phyloP scores from a whole-genome alignment of 768 basidiomycete genomes.

The Tylopilus intermedius region DNA sequence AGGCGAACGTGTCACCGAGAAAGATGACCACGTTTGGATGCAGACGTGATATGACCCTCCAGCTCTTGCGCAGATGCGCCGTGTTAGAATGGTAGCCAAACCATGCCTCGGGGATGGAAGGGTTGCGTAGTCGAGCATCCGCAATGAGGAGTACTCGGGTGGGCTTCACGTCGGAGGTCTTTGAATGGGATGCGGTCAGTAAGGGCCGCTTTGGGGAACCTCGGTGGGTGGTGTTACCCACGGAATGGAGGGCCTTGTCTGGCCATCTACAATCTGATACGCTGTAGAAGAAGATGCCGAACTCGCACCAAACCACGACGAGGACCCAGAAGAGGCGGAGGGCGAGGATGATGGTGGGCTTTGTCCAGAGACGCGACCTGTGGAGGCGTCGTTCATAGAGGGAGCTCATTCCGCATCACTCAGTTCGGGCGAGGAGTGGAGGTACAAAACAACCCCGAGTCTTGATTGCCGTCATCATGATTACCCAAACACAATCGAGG shows the following conservation, averaged over 20 bases:
- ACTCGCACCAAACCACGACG: constrained; percentile 61
- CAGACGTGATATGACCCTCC: constrained; percentile 56
- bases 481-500: background rate
- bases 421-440: background rate
- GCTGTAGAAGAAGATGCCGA: constrained; percentile 54
- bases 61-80: constrained; percentile 64
- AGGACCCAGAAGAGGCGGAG: constrained; percentile 51
- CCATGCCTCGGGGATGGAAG: constrained; percentile 38
- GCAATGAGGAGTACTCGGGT: constrained; percentile 64
- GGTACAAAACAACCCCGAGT: too few relatives aligned
- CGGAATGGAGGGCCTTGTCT: constrained; percentile 27
- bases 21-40: constrained; percentile 66
- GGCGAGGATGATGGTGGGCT: constrained; percentile 35
- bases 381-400: constrained; percentile 26
- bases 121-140: constrained; percentile 57
- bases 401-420: constrained; percentile 28
- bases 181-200: background rate
- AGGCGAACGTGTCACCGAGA: constrained; percentile 72
- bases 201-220: background rate
- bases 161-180: constrained; percentile 24
- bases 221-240: constrained; percentile 14
- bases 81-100: constrained; percentile 42
- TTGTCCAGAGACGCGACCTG: constrained; percentile 25
- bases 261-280: constrained; percentile 62
- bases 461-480: constrained; percentile 7